Percentiles rank a stretch among this genome's conserved stretches.
phyloP scores from a whole-genome alignment of 2,329 filamentous ascomycete species.

The Eutypella sp. region DNA sequence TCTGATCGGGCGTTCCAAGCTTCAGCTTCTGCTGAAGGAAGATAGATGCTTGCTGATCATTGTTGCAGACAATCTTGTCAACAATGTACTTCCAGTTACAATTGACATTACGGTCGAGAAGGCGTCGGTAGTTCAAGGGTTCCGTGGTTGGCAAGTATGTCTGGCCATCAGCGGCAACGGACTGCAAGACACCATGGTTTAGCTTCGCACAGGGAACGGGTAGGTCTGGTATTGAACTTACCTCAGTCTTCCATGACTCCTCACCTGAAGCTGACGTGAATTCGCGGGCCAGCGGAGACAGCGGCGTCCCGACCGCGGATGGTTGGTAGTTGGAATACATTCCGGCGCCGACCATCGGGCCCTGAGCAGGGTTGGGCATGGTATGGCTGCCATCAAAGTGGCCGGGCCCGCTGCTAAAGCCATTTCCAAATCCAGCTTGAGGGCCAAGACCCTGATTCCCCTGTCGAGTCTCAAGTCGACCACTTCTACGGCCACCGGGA shows the following conservation, averaged over 20 bases:
- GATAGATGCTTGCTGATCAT: slow-evolving; percentile 98
- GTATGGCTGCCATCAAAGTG: slow-evolving; percentile 33
- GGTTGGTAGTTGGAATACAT: slow-evolving; percentile 23
- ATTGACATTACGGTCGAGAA: slow-evolving; percentile 91
- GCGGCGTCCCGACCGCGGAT: slow-evolving; percentile 45
- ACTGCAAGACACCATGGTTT: slow-evolving; percentile 30
- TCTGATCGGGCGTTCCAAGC: slow-evolving; percentile 89
- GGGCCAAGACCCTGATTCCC: slow-evolving; percentile 25
- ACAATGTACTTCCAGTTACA: slow-evolving; percentile 99
- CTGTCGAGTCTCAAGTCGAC: slow-evolving; percentile 40
- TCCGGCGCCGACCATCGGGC: slow-evolving; percentile 28
- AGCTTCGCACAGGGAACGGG: slow-evolving; percentile 12
- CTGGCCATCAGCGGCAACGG: slow-evolving; percentile 51
- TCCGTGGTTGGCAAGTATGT: slow-evolving; percentile 85
- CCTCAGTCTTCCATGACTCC: slow-evolving; percentile 52
- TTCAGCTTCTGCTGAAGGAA: slow-evolving; percentile 99
- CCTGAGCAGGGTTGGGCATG: slow-evolving; percentile 26
- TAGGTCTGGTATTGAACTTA: slow-evolving; percentile 25
- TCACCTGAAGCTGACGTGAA: slow-evolving; percentile 54
- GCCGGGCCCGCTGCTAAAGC: slow-evolving; percentile 27
- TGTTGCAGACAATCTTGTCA: slow-evolving; percentile 98
- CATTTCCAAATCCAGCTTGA: slow-evolving; percentile 27
- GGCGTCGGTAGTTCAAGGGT: slow-evolving; percentile 90
- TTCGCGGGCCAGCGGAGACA: slow-evolving; percentile 70
- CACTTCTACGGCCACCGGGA: slow-evolving; percentile 37